phyloP scores from a whole-genome alignment of 208 protist species.

The Trypanosoma platydactyli region DNA sequence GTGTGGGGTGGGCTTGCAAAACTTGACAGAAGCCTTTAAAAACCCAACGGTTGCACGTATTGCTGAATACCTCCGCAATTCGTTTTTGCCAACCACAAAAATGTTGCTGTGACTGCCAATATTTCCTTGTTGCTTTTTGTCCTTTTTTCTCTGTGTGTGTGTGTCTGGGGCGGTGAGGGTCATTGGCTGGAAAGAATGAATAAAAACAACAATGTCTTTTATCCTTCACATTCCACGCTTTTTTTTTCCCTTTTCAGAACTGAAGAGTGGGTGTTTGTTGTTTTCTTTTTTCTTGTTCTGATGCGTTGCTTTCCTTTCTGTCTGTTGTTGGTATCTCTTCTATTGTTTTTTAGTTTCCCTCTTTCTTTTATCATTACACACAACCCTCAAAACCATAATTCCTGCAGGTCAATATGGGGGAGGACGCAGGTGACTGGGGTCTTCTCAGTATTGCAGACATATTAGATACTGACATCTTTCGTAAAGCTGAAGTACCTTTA shows the following conservation, averaged over 20 bases:
- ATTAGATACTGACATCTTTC: constrained; percentile 32
- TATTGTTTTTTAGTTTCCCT: background rate
- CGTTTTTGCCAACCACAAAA: background rate
- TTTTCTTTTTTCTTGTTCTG: constrained; percentile 21
- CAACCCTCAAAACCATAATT: background rate
- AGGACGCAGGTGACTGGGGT: constrained; percentile 51
- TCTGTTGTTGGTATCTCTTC: constrained; percentile 3
- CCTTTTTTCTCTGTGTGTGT: constrained; percentile 9
- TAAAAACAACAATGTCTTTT: constrained; percentile 14
- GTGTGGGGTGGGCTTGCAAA: constrained; percentile 19
- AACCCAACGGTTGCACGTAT: constrained; percentile 8
- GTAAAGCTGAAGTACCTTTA: constrained; percentile 22
- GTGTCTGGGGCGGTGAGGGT: no score
- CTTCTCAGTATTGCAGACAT: constrained; percentile 76
- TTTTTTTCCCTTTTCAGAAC: no score
- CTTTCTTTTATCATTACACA: constrained; percentile 8
- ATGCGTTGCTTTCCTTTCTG: constrained; percentile 10
- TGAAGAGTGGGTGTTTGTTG: background rate
- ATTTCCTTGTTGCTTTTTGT: background rate
- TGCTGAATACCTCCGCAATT: constrained; percentile 22
- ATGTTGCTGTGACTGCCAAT: background rate
- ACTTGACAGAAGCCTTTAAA: constrained; percentile 16
- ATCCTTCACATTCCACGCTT: background rate
- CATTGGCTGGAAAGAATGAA: constrained; percentile 2
- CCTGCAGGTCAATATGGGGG: constrained; percentile 25